Evolutionary conservation across 257 asterid species (phyloP).

Genomic region (Solanum microdontum): DNA sequence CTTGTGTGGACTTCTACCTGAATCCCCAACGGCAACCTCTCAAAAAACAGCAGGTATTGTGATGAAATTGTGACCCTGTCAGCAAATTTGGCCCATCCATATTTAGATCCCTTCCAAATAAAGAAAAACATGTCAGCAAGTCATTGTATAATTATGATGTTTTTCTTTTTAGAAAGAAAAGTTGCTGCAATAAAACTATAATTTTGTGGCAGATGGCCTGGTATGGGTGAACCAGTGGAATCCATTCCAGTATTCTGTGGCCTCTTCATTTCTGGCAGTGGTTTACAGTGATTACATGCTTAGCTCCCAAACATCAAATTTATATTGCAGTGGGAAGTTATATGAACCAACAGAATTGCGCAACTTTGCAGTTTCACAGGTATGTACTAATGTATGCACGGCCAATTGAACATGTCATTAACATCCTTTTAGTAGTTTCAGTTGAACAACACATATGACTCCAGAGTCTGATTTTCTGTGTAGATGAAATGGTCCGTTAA

Average conservation of each 20-base stretch:
- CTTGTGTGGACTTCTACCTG: constrained; percentile 48
- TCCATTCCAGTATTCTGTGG: constrained; percentile 41
- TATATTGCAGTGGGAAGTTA: constrained; percentile 38
- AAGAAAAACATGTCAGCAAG: not conserved
- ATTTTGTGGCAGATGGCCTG: constrained; percentile 35
- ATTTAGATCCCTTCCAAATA: not conserved
- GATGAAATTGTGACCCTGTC: not conserved
- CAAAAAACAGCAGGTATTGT: constrained; percentile 36
- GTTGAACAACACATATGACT: not conserved
- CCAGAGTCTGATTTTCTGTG: not conserved
- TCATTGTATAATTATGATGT: not conserved
- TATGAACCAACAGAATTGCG: constrained; percentile 31
- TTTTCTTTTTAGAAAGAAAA: not conserved
- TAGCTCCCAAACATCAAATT: constrained; percentile 26
- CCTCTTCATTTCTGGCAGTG: constrained; percentile 54
- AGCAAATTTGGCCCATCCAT: not conserved
- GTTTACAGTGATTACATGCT: constrained; percentile 59
- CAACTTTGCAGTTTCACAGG: constrained; percentile 43
- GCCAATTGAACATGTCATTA: not conserved
- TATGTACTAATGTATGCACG: not conserved
- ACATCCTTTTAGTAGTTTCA: not conserved
- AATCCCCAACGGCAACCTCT: constrained; percentile 29
- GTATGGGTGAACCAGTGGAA: constrained; percentile 48
- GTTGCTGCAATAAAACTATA: not conserved
- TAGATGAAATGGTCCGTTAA: not conserved